These are phyloP conservation scores for Cercospora berteroae DNA, from an alignment of 2,329 filamentous ascomycete species.

Conservation along the genomic window DNA sequence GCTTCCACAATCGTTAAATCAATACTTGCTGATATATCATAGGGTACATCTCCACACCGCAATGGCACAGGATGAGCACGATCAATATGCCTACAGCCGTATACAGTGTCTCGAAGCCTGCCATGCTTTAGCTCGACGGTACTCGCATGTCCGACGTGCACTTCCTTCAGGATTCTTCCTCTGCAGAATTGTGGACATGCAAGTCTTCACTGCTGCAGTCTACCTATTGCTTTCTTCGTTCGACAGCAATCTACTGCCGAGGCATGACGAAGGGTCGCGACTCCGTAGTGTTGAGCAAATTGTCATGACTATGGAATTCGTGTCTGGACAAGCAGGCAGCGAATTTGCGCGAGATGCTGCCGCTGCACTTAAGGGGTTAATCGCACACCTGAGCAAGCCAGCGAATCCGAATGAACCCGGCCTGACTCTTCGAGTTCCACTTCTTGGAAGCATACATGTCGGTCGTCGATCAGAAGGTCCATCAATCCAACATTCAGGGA, in stretches of 20 bases:
- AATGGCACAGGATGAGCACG: constrained; percentile 27
- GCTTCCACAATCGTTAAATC: background rate
- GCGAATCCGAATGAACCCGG: constrained; percentile 1
- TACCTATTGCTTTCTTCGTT: constrained; percentile 26
- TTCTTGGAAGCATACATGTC: constrained; percentile 27
- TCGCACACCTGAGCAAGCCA: constrained; percentile 19
- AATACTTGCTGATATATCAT: background rate
- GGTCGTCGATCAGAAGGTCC: background rate
- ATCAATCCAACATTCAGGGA: background rate
- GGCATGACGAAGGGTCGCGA: background rate
- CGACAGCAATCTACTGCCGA: background rate
- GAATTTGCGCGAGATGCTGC: constrained; percentile 27
- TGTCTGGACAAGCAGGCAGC: constrained; percentile 19
- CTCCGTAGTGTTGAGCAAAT: constrained; percentile 22
- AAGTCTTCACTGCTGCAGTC: constrained; percentile 30
- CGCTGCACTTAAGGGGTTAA: constrained; percentile 23
- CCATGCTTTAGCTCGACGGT: constrained; percentile 25
- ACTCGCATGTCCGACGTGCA: constrained; percentile 22
- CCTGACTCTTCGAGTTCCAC: constrained; percentile 20
- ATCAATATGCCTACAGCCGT: constrained; percentile 30
- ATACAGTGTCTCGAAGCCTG: constrained; percentile 30
- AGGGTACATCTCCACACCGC: constrained; percentile 31
- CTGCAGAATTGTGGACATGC: constrained; percentile 31
- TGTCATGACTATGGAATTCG: constrained; percentile 22
- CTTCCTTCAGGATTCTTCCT: constrained; percentile 33